These are phyloP conservation scores for Smallanthus sonchifolius DNA, from an alignment of 129 eudicot genomes.

Conservation along the genomic window DNA sequence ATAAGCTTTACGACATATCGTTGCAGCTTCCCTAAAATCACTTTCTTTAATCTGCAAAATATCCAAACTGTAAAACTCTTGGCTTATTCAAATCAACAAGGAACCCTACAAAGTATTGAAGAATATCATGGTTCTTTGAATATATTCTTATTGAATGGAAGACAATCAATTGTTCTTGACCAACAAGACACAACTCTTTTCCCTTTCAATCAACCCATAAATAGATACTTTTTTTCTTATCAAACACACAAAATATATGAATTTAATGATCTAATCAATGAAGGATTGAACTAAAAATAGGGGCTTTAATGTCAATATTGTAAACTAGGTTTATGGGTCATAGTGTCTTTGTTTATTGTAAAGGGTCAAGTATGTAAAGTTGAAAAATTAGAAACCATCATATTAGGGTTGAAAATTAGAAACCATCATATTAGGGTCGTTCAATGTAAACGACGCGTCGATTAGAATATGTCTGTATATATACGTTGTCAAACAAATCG, in stretches of 20 bases:
- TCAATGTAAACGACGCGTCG: too few species aligned
- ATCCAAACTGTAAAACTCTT: conserved; percentile 1
- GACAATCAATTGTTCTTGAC: background rate
- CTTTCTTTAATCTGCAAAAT: background rate
- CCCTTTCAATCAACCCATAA: background rate
- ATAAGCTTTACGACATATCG: background rate
- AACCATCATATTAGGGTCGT: too few species aligned
- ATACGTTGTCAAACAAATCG: too few species aligned
- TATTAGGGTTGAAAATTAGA: too few species aligned
- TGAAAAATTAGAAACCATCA: too few species aligned
- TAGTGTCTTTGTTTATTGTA: too few species aligned
- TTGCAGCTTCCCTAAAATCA: conserved; percentile 8
- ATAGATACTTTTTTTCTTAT: background rate
- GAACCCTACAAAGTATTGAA: background rate
- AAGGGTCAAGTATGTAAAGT: too few species aligned
- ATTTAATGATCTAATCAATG: background rate
- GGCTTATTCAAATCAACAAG: background rate
- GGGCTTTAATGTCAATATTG: too few species aligned
- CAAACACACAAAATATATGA: background rate
- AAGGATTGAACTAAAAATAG: too few species aligned
- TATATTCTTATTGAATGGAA: conserved; percentile 16
- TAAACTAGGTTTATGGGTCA: too few species aligned
- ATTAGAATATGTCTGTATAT: too few species aligned
- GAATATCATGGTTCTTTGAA: conserved; percentile 3
- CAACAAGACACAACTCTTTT: background rate